Percentiles rank a stretch among this genome's conserved stretches.
phyloP scores from a whole-genome alignment of 1,139 yeast genomes.

The Lodderomyces parapsilosis region DNA sequence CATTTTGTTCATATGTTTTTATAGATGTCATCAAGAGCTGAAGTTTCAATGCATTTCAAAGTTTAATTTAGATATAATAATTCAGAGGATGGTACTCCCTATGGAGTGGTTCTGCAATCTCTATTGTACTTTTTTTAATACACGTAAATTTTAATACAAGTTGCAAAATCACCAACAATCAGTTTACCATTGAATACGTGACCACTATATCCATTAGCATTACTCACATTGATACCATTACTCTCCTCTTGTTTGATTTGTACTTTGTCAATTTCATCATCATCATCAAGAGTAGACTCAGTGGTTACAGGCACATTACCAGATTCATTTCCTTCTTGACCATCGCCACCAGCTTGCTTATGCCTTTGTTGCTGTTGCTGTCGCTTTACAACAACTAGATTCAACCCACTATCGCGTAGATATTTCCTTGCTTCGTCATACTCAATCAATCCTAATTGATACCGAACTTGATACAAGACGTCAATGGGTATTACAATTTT shows the following conservation, averaged over 20 bases:
- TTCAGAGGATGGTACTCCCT: too few relatives aligned
- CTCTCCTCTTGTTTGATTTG: slow-evolving; percentile 2
- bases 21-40: too few relatives aligned
- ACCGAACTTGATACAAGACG: slow-evolving; percentile 5
- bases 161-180: slow-evolving; percentile 13
- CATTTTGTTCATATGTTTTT: too few relatives aligned
- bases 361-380: neutral
- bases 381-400: neutral
- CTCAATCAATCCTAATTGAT: slow-evolving; percentile 6
- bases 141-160: slow-evolving; percentile 13
- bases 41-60: too few relatives aligned
- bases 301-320: too few relatives aligned
- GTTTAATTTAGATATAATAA: too few relatives aligned
- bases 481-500: slow-evolving; percentile 7
- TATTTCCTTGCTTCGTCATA: slow-evolving; percentile 7
- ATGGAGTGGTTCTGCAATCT: too few relatives aligned
- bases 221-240: neutral
- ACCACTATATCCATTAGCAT: neutral
- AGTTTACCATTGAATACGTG: slow-evolving; percentile 3
- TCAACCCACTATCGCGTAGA: slow-evolving; percentile 2
- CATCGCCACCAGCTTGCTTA: too few relatives aligned
- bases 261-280: slow-evolving; percentile 1
- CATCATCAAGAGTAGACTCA: too few relatives aligned
- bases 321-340: slow-evolving; percentile 3
- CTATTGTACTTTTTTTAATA: neutral